These are phyloP conservation scores for Aspergillus caelatus DNA, from an alignment of 2,329 filamentous ascomycete genomes.

Conservation along the genomic window DNA sequence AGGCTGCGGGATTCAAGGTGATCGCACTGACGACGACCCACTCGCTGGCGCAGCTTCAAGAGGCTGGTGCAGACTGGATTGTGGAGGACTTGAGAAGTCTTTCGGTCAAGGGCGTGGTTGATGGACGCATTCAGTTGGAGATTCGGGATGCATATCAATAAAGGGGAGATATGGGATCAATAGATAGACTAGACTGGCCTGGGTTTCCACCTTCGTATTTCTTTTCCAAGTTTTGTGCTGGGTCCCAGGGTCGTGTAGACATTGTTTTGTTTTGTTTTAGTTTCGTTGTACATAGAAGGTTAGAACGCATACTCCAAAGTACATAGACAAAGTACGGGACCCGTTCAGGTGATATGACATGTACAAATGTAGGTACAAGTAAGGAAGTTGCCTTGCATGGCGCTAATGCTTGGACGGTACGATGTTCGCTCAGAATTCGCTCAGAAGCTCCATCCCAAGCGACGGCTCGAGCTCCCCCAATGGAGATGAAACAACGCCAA, in stretches of 20 bases:
- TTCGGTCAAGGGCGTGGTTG: constrained; percentile 59
- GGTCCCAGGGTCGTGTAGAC: neutral
- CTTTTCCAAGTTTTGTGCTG: neutral
- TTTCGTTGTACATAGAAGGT: constrained; percentile 8
- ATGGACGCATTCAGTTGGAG: constrained; percentile 67
- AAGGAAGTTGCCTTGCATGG: constrained; percentile 17
- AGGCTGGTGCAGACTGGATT: constrained; percentile 85
- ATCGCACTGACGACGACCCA: constrained; percentile 86
- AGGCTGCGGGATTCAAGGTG: constrained; percentile 82
- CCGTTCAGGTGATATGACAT: constrained; percentile 11
- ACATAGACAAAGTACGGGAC: constrained; percentile 4
- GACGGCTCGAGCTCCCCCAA: neutral
- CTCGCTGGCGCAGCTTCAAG: constrained; percentile 68
- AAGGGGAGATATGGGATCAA: constrained; percentile 8
- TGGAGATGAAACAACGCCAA: constrained; percentile 4
- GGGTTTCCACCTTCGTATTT: neutral
- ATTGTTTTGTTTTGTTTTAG: neutral
- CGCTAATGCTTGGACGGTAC: constrained; percentile 8
- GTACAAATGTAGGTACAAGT: constrained; percentile 3
- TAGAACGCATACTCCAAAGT: constrained; percentile 1
- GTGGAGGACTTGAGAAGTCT: constrained; percentile 78
- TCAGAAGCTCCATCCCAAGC: neutral
- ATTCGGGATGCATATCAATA: constrained; percentile 61
- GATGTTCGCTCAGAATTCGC: neutral
- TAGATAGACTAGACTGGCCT: neutral